Evolutionary conservation across 441 rosid genomes (phyloP).

Genomic region (Adansonia rubrostipa): DNA sequence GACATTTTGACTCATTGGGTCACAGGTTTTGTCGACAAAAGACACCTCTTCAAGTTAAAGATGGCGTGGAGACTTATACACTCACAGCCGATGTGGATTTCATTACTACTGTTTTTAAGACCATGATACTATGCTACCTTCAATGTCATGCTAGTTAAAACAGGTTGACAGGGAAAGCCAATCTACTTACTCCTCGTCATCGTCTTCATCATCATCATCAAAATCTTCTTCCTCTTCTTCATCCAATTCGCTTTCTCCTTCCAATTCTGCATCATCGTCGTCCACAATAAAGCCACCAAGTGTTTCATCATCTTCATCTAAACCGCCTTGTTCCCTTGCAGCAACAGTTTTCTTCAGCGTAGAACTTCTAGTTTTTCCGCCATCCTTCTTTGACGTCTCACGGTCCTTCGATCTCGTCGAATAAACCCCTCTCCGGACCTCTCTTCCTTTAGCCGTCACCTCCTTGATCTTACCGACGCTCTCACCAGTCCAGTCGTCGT

Average conservation of each 20-base stretch:
- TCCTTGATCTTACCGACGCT: slow-evolving; percentile 56
- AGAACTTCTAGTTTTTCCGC: slow-evolving; percentile 23
- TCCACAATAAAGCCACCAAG: slow-evolving; percentile 74
- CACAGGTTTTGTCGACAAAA: too few species aligned
- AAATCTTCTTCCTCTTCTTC: slow-evolving; percentile 48
- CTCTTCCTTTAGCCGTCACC: slow-evolving; percentile 35
- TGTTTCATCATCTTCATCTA: slow-evolving; percentile 58
- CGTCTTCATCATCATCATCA: slow-evolving; percentile 31
- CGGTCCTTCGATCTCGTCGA: slow-evolving; percentile 59
- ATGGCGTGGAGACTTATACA: too few species aligned
- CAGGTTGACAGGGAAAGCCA: neutral
- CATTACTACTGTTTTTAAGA: too few species aligned
- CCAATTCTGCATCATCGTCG: slow-evolving; percentile 47
- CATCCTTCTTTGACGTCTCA: slow-evolving; percentile 29
- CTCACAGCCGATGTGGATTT: too few species aligned
- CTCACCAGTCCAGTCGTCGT: slow-evolving; percentile 64
- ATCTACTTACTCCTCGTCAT: slow-evolving; percentile 23
- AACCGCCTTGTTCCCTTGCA: slow-evolving; percentile 26
- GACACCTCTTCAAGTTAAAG: too few species aligned
- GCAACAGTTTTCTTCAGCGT: slow-evolving; percentile 23
- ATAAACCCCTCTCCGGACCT: slow-evolving; percentile 37
- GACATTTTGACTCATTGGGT: neutral
- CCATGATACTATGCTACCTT: neutral
- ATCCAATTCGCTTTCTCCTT: slow-evolving; percentile 31
- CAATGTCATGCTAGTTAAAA: slow-evolving; percentile 11